Evolutionary conservation across 2,329 filamentous ascomycete species (phyloP).

Genomic region (Dothistroma pini): DNA sequence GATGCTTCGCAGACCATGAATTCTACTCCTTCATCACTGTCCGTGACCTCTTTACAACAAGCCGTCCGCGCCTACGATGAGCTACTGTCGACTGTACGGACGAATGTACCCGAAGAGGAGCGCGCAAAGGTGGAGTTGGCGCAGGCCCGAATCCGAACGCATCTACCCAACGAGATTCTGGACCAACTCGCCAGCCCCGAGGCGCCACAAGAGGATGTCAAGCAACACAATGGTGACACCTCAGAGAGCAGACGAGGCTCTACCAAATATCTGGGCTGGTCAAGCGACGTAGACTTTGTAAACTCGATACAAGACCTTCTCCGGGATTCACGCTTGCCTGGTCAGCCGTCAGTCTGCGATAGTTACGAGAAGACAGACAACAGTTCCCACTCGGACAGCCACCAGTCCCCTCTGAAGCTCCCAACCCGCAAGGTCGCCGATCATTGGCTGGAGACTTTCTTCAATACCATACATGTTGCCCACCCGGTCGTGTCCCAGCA

Average conservation of each 20-base stretch:
- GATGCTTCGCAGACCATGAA: neutral
- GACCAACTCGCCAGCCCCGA: neutral
- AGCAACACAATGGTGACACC: neutral
- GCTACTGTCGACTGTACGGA: constrained; percentile 3
- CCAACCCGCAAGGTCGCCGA: constrained; percentile 9
- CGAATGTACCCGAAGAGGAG: neutral
- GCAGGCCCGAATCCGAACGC: constrained; percentile 8
- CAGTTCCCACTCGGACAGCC: neutral
- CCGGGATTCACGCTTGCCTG: neutral
- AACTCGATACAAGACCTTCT: neutral
- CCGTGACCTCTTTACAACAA: constrained; percentile 2
- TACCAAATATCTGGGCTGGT: neutral
- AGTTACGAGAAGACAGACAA: constrained; percentile 6
- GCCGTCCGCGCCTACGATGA: constrained; percentile 14
- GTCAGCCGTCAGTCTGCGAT: neutral
- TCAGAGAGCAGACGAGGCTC: neutral
- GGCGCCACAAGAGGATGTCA: neutral
- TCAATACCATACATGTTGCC: constrained; percentile 5
- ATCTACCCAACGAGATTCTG: constrained; percentile 7
- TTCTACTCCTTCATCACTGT: neutral
- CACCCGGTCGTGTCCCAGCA: constrained; percentile 9
- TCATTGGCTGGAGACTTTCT: constrained; percentile 6
- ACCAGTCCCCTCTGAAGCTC: constrained; percentile 5
- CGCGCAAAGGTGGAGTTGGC: constrained; percentile 3
- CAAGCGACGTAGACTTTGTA: neutral